phyloP scores from a whole-genome alignment of 257 asterid species.

The Primulina huaijiensis region DNA sequence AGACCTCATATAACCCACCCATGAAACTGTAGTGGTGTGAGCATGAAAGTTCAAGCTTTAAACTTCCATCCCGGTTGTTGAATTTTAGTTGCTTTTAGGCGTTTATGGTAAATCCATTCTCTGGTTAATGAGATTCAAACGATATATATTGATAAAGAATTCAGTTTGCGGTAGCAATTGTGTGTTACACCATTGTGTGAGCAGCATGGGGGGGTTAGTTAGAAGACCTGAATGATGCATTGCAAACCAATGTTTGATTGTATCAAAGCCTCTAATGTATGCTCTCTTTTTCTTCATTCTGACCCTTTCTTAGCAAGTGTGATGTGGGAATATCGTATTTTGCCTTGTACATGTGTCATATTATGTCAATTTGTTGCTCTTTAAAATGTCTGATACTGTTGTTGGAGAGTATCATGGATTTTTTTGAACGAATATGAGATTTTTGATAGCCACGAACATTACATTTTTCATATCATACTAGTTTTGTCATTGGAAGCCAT shows the following conservation, averaged over 20 bases:
- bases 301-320: not conserved
- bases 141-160: not conserved
- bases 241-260: not conserved
- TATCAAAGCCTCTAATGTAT: not conserved
- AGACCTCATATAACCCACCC: too few species aligned
- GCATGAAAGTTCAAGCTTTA: too few species aligned
- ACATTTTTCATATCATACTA: too few species aligned
- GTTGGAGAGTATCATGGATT: not conserved
- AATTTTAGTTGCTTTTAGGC: too few species aligned
- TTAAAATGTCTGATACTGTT: not conserved
- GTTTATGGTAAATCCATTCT: not conserved
- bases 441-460: not conserved
- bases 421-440: not conserved
- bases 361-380: not conserved
- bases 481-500: not conserved
- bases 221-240: not conserved
- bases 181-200: not conserved
- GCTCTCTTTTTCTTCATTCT: not conserved
- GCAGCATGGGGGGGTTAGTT: not conserved
- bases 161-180: not conserved
- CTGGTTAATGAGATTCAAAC: not conserved
- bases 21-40: too few species aligned
- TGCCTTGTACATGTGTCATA: not conserved
- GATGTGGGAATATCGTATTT: not conserved
- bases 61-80: too few species aligned